Evolutionary conservation across 768 basidiomycete genomes (phyloP), one percentile per base, ranked within the genome.

Genomic region (Trametes coccinea): DNA sequence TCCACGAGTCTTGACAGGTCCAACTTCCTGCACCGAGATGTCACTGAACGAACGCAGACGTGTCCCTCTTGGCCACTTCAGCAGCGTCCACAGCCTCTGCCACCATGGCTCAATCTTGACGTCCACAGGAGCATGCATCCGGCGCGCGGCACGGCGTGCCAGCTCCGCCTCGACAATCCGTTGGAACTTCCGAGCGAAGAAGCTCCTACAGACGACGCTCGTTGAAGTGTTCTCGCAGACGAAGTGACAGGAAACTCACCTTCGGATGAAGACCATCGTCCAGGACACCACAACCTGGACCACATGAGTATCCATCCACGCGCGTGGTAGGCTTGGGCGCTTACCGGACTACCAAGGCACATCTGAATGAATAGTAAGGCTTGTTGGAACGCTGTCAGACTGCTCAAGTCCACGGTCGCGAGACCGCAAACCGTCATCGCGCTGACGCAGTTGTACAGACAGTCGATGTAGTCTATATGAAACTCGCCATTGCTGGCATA

Each of bases 391-490:
- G 75, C 75, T 3, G 89, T 91, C 73, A 92, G 74, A 53, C 77
- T 74, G 69, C 88, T 89, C 69, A 90, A 69, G 71, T 92, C 84
- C 60, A 90, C 78, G 7, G 89, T 85, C 53, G 82, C 80, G 45
- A 90, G 77, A n/a, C 90, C 90, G 76, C 86, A 91, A 58, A 90
- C 87, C 5, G 87, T 86, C 78, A 93, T 85, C 13, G 89, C 84
- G 72, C 86, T 89, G 69, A 91, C 83, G 60, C 84, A 89, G 73
- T 83, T 84, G 79, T 86, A 95, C 37, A 94, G 80, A 4, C 85
- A 81, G 70, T 95, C 93, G 71, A 92, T 79, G 72, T 90, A 95
- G 17, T 83, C 68, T 40, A 94, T 82, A 47, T 82, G 85, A 67
- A 82, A 83, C 49, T 77, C 74, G 45, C 90, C 93, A 79, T 94